Base-by-base conservation (phyloP, 2,329 filamentous ascomycete species). In the Claviceps paspali region DNA sequence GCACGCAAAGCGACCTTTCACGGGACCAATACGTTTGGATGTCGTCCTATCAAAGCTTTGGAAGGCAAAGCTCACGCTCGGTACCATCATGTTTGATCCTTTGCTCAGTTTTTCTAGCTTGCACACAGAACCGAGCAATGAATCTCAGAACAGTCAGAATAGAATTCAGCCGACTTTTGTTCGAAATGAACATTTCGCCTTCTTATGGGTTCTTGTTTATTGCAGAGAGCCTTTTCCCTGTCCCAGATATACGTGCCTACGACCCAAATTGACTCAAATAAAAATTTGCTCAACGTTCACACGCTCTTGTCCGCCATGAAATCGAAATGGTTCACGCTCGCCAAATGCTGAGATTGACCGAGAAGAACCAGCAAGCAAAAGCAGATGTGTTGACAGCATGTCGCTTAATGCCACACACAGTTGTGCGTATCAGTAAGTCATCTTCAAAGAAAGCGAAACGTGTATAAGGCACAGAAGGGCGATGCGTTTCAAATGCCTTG, bases 401-500 rank as follows among this genome's bases (percentile, higher is more conserved):
- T 29, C 33, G 34, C 15, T 31, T 7, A 17, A 34, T 17, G 6
- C 35, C 26, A n/a, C 6, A 30, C 29, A 10, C 23, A 34, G n/a
- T n/a, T n/a, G n/a, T n/a, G n/a, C n/a, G n/a, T 40, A 26, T 21
- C 14, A 35, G 30, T 7, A n/a, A 14, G 22, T 14, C 32, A 18
- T 21, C n/a, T n/a, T 40, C 37, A 40, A 42, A 40, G 40, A 23
- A 19, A 17, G 14, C 15, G 21, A 31, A 22, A 34, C 12, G 23
- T 11, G 29, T 19, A 11, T 30, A 21, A 40, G 24, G 40, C 29
- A 21, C 30, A 28, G 33, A 30, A 22, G 21, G 35, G 28, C 19
- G 12, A 38, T 24, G 28, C 19, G 33, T 39, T 35, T 39, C 29
- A 40, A 21, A 26, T 38, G 40, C 38, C 24, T 30, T 40, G 40